Percentiles rank a stretch among this genome's conserved stretches.
Conservation (phyloP, 768 basidiomycete species). For the Boletus tylopilopsis region DNA sequence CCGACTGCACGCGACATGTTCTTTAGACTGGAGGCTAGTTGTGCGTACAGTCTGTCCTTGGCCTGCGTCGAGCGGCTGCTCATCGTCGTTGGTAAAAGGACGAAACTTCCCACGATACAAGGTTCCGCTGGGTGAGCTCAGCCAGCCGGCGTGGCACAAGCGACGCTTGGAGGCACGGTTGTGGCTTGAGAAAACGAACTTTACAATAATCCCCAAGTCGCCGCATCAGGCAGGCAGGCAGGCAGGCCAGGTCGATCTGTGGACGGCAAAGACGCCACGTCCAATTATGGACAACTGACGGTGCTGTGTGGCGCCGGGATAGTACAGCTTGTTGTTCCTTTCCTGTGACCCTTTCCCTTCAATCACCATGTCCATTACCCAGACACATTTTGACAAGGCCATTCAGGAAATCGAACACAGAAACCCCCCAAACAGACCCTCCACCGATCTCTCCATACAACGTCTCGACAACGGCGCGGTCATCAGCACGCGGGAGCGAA, state of each 20-base stretch:
- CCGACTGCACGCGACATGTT: slow-evolving; percentile 64
- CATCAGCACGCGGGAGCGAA: slow-evolving; percentile 26
- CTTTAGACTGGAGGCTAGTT: slow-evolving; percentile 65
- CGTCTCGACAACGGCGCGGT: slow-evolving; percentile 23
- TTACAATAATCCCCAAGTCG: no score
- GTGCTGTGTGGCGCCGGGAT: slow-evolving; percentile 9
- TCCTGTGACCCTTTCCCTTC: slow-evolving; percentile 8
- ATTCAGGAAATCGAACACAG: slow-evolving; percentile 29
- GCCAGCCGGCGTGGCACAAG: not conserved
- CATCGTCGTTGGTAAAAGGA: slow-evolving; percentile 6
- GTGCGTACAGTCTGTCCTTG: slow-evolving; percentile 78
- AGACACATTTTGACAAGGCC: slow-evolving; percentile 27
- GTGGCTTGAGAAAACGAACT: not conserved
- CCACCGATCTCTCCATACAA: slow-evolving; percentile 21
- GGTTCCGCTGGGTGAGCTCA: no score
- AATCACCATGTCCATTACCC: slow-evolving; percentile 19
- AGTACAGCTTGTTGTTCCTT: not conserved
- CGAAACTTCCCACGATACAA: slow-evolving; percentile 14
- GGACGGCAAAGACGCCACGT: slow-evolving; percentile 1
- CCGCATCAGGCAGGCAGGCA: no score
- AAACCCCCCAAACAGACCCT: slow-evolving; percentile 18
- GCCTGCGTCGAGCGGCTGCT: slow-evolving; percentile 58
- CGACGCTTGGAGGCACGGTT: no score
- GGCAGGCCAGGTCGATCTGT: no score
- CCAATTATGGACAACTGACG: slow-evolving; percentile 14